Percentiles rank a stretch among this genome's conserved stretches.
Evolutionary conservation across 768 basidiomycete species (phyloP).

Genomic region (Neoboletus subvelutipes): DNA sequence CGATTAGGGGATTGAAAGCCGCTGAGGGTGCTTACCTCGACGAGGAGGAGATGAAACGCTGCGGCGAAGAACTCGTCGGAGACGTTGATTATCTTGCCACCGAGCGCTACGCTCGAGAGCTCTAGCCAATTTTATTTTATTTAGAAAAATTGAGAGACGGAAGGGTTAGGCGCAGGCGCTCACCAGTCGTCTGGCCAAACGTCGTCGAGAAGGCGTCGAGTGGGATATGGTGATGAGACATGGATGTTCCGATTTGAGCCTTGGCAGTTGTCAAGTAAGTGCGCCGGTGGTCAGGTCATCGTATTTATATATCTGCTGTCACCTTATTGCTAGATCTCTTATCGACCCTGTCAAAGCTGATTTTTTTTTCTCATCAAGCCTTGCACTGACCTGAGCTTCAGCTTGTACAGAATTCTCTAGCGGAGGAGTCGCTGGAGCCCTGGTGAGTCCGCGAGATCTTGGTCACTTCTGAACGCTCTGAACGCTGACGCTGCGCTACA

Average conservation of each 20-base stretch:
- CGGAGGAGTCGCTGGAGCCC: too few relatives aligned
- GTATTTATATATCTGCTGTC: background rate
- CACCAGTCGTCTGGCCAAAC: slow-evolving; percentile 56
- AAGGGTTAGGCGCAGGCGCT: background rate
- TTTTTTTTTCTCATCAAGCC: too few relatives aligned
- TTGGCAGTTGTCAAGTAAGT: too few relatives aligned
- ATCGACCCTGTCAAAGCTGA: too few relatives aligned
- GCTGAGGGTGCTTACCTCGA: slow-evolving; percentile 53
- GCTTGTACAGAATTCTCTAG: too few relatives aligned
- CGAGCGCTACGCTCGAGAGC: slow-evolving; percentile 83
- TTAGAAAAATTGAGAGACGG: background rate
- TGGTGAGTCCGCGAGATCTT: too few relatives aligned
- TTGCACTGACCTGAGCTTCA: too few relatives aligned
- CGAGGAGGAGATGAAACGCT: slow-evolving; percentile 77
- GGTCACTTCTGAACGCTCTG: too few relatives aligned
- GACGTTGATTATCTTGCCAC: slow-evolving; percentile 67
- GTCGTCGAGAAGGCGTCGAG: slow-evolving; percentile 46
- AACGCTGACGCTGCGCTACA: too few relatives aligned
- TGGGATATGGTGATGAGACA: slow-evolving; percentile 46
- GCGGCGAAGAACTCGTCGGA: slow-evolving; percentile 98
- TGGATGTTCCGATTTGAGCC: slow-evolving; percentile 15
- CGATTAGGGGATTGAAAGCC: background rate
- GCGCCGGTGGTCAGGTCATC: too few relatives aligned
- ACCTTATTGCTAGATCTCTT: background rate
- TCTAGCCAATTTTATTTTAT: slow-evolving; percentile 45